These are phyloP conservation scores for Fusarium subglutinans DNA, from an alignment of 2,329 filamentous ascomycete species.

Conservation along the genomic window DNA sequence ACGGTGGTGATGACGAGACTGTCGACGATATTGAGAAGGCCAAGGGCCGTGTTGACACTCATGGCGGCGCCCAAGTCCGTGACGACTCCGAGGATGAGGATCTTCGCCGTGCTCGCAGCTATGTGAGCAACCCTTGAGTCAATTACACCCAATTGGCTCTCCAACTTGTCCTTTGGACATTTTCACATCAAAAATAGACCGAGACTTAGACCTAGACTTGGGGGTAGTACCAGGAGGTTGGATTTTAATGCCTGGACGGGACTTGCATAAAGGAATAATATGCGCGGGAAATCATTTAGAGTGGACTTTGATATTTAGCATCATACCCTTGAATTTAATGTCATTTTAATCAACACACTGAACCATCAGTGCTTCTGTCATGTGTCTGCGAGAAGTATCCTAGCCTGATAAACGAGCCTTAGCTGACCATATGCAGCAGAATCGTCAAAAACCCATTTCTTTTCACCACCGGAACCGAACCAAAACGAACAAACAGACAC, in stretches of 20 bases:
- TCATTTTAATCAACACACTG: slow-evolving; percentile 1
- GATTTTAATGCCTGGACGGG: slow-evolving; percentile 17
- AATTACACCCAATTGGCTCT: not conserved
- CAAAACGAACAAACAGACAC: not conserved
- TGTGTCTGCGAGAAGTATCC: slow-evolving; percentile 15
- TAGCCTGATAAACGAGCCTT: not conserved
- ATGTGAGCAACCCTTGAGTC: slow-evolving; percentile 56
- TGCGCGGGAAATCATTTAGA: slow-evolving; percentile 6
- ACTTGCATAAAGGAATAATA: slow-evolving; percentile 15
- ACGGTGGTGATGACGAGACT: slow-evolving; percentile 62
- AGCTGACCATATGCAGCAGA: slow-evolving; percentile 18
- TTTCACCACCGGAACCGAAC: not conserved
- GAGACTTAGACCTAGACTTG: slow-evolving; percentile 10
- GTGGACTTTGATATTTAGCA: slow-evolving; percentile 33
- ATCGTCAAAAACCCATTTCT: slow-evolving; percentile 1
- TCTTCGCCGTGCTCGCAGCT: slow-evolving; percentile 55
- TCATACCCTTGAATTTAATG: slow-evolving; percentile 38
- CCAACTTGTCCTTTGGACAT: not conserved
- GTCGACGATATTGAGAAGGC: slow-evolving; percentile 52
- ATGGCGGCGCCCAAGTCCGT: slow-evolving; percentile 38
- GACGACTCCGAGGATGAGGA: slow-evolving; percentile 51
- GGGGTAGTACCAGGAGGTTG: not conserved
- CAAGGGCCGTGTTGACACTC: slow-evolving; percentile 33
- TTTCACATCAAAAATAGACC: slow-evolving; percentile 2
- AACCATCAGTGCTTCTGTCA: not conserved